Percentiles rank a stretch among this genome's conserved stretches.
phyloP scores from a whole-genome alignment of 192 early-diverging fungal species.

The Gryganskiella cystojenkinii region DNA sequence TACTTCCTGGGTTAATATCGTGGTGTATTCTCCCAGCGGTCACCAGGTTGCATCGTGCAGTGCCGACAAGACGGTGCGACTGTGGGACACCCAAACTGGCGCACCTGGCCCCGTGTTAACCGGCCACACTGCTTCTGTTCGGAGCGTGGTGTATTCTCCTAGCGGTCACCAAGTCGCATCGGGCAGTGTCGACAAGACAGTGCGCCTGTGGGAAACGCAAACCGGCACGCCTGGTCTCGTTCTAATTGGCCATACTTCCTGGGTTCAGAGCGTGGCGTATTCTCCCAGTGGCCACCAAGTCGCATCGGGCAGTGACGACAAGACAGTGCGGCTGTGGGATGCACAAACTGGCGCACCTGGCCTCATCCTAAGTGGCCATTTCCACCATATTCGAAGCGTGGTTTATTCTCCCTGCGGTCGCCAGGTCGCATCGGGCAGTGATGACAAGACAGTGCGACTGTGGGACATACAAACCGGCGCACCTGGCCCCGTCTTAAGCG shows the following conservation, averaged over 20 bases:
- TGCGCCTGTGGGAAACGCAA: neutral
- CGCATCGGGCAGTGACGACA: neutral
- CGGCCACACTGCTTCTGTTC: neutral
- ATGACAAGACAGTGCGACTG: no score
- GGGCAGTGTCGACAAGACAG: neutral
- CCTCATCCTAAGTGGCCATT: neutral
- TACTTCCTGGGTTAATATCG: neutral
- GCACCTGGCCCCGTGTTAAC: neutral
- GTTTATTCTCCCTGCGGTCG: neutral
- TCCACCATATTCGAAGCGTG: neutral
- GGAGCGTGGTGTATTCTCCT: neutral
- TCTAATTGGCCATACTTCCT: neutral
- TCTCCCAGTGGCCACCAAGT: neutral
- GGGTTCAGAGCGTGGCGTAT: neutral
- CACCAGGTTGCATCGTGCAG: neutral
- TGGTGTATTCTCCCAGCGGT: neutral
- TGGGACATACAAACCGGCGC: no score
- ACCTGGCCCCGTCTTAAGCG: no score
- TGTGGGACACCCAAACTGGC: neutral
- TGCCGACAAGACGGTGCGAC: neutral
- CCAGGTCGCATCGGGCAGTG: neutral
- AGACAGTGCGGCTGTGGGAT: neutral
- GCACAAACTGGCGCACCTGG: neutral
- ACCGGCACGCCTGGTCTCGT: neutral
- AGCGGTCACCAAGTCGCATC: neutral